These are phyloP conservation scores for Acanthamoeba pearcei DNA, from an alignment of 208 protist species.

Conservation along the genomic window DNA sequence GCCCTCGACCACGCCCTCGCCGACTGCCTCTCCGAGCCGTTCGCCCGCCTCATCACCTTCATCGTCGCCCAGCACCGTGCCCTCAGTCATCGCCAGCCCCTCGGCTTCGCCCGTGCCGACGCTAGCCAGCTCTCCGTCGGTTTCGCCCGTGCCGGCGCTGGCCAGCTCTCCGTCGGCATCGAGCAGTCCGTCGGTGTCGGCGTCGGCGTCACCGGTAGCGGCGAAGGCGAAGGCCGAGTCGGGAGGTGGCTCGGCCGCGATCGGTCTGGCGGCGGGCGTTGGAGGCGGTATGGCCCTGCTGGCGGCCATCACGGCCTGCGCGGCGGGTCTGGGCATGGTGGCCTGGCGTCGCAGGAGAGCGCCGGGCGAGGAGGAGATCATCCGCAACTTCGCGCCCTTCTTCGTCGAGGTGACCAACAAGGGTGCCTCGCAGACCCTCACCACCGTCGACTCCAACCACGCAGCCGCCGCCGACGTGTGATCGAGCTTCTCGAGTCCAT, in stretches of 20 bases:
- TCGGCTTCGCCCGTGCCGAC: no score
- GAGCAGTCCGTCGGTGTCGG: not conserved
- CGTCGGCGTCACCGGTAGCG: not conserved
- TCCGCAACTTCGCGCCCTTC: not conserved
- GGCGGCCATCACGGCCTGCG: not conserved
- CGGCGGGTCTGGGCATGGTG: not conserved
- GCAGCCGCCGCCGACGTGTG: not conserved
- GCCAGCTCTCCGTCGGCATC: not conserved
- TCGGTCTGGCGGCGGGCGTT: not conserved
- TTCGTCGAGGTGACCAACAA: slow-evolving; percentile 18
- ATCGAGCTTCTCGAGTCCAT: not conserved
- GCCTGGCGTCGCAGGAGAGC: slow-evolving; percentile 5
- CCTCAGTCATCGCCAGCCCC: not conserved
- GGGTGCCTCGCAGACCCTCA: slow-evolving; percentile 13
- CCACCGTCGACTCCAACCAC: not conserved
- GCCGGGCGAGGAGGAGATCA: not conserved
- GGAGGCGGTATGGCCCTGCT: not conserved
- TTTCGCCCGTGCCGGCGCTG: no score
- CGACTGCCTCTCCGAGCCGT: no score
- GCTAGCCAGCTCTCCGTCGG: not conserved
- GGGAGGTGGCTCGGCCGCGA: not conserved
- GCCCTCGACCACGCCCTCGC: not conserved
- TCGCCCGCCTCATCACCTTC: not conserved
- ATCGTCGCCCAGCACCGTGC: not conserved
- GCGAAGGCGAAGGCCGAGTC: not conserved